These are phyloP conservation scores for Phaeoacremonium minimum DNA, from an alignment of 2,329 filamentous ascomycete genomes.

Conservation along the genomic window DNA sequence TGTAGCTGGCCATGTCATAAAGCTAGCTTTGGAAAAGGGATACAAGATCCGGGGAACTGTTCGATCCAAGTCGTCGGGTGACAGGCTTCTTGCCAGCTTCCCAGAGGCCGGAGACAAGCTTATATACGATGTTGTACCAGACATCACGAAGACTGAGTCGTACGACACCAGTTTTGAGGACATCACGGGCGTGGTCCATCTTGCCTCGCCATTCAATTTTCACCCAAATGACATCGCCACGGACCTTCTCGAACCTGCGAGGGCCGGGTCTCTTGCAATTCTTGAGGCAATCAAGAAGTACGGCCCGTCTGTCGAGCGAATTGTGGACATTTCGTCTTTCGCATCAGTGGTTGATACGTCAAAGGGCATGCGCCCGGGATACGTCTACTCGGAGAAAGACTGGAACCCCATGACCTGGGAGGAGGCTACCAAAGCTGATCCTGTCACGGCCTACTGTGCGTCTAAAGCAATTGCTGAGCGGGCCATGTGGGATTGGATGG, in stretches of 20 bases:
- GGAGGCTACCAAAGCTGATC: background rate
- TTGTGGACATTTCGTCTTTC: background rate
- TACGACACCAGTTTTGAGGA: constrained; percentile 1
- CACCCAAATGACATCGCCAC: constrained; percentile 12
- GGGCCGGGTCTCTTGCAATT: background rate
- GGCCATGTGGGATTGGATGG: constrained; percentile 6
- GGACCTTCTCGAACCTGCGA: background rate
- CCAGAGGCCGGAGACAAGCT: constrained; percentile 1
- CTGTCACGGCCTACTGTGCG: background rate
- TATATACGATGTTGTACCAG: background rate
- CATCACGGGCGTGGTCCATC: constrained; percentile 1
- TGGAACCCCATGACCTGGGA: background rate
- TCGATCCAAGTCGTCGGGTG: constrained; percentile 1
- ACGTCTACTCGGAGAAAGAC: background rate
- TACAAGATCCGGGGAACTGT: constrained; percentile 3
- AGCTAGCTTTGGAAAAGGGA: constrained; percentile 4
- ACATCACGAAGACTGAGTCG: background rate
- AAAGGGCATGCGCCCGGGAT: background rate
- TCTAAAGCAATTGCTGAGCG: constrained; percentile 8
- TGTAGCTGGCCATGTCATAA: constrained; percentile 4
- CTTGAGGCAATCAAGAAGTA: background rate
- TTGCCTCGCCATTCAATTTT: background rate
- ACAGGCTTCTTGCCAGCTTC: constrained; percentile 1
- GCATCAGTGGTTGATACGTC: background rate
- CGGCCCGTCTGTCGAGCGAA: background rate